Base-by-base conservation (phyloP, 2,329 filamentous ascomycete genomes). In the Verticillium dahliae region DNA sequence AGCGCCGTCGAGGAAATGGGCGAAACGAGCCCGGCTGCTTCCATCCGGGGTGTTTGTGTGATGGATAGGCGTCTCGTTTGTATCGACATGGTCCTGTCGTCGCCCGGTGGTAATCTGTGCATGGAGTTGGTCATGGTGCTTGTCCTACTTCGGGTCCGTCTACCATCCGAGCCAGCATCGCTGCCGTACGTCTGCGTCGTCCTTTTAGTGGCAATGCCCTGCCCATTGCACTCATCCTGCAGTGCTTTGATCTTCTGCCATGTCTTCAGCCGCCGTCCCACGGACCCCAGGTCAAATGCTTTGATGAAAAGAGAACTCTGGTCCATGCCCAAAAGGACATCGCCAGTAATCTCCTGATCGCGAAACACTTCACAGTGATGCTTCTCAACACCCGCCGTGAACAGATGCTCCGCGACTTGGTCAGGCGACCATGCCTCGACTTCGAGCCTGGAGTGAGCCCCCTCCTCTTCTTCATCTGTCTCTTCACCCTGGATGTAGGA, bases 231-330 rank as follows among this genome's bases (percentile, higher is more conserved):
- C 73, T 97, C 92, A 69, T 96, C 91, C 72, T 98, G 94, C 65
- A 98, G 82, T 3, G 86, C 81, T 75, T 96, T 96, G 74, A 98
- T 93, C 75, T 95, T 97, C 75, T 97, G 92, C 94, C 94, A 98
- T 2, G 93, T 97, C 74, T 96, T 96, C 64, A 98, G 77, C 64
- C 94, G 85, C 62, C 91, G 85, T 9, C 94, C 94, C 67, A 98
- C 93, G 3, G 93, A 91, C 18, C 94, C 94, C 67, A 98, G 82
- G 67, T 97, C 91, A 69, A 97, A 96, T 56, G 95, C 93, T 72
- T 97, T 97, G 79, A 98, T 89, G 73, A 97, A 96, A 15, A 98
- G 82, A 45, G 95, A 96, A 62, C 91, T 91, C 76, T 97, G 94
- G 69, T 97, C 92, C 91, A 98, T 96, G 60, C 91, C 91, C 59